Evolutionary conservation across 176 grass and related monocot species (phyloP).

Genomic region (Oryza nivara): DNA sequence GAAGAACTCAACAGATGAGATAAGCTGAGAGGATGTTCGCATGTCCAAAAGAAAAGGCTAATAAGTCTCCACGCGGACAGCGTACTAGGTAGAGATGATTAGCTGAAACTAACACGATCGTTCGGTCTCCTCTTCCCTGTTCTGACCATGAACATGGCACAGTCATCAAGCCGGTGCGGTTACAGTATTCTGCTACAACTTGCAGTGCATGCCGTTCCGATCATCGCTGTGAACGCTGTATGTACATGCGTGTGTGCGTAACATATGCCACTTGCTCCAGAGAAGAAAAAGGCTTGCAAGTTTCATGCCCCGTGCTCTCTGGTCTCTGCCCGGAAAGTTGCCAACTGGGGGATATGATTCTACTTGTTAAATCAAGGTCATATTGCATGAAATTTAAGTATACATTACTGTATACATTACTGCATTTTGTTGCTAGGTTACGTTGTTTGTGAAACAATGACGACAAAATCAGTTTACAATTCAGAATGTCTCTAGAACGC

Average conservation of each 20-base stretch:
- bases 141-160: not conserved
- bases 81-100: too few species aligned
- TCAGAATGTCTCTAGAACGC: not conserved
- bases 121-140: not conserved
- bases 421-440: not conserved
- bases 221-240: not conserved
- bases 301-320: not conserved
- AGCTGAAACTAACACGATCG: not conserved
- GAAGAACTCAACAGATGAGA: too few species aligned
- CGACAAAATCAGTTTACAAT: not conserved
- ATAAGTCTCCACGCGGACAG: too few species aligned
- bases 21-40: too few species aligned
- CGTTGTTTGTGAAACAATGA: not conserved
- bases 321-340: not conserved
- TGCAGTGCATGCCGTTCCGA: not conserved
- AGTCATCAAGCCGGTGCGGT: not conserved
- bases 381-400: not conserved
- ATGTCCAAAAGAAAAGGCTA: too few species aligned
- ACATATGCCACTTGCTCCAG: not conserved
- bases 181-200: not conserved
- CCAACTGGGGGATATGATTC: not conserved
- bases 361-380: not conserved
- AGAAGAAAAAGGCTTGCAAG: not conserved
- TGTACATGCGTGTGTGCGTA: not conserved
- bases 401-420: not conserved